Evolutionary conservation across 1,284 basidiomycete species (phyloP).

Genomic region (Rhodotorula glutinis): DNA sequence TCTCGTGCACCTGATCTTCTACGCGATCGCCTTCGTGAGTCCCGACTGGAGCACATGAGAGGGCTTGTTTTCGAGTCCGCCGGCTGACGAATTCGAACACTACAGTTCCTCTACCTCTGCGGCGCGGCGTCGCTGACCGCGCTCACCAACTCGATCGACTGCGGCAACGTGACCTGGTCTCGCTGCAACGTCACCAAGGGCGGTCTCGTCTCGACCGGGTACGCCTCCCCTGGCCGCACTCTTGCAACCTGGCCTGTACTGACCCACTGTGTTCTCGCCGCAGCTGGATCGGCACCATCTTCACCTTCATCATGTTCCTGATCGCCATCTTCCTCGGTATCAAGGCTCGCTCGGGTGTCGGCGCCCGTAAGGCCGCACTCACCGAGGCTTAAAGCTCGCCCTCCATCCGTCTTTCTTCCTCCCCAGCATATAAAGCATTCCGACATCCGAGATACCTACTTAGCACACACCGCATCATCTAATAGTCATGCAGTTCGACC

Average conservation of each 20-base stretch:
- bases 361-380: constrained; percentile 32
- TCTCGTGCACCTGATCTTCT: constrained; percentile 48
- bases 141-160: constrained; percentile 46
- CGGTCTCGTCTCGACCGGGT: constrained; percentile 47
- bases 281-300: constrained; percentile 51
- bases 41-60: neutral
- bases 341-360: constrained; percentile 49
- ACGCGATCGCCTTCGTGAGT: constrained; percentile 46
- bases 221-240: fast-evolving
- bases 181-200: constrained; percentile 49
- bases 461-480: neutral
- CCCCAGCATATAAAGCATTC: neutral
- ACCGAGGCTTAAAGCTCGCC: constrained; percentile 17
- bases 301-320: constrained; percentile 45
- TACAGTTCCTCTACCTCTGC: constrained; percentile 50
- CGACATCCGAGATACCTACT: too few relatives aligned
- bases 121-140: constrained; percentile 49
- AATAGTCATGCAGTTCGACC: too few relatives aligned
- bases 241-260: neutral
- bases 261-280: neutral
- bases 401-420: neutral
- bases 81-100: neutral
- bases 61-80: neutral
- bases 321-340: constrained; percentile 46
- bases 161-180: constrained; percentile 44